phyloP scores from a whole-genome alignment of 208 protist genomes.

The Kentomonas sorsogonicus region DNA sequence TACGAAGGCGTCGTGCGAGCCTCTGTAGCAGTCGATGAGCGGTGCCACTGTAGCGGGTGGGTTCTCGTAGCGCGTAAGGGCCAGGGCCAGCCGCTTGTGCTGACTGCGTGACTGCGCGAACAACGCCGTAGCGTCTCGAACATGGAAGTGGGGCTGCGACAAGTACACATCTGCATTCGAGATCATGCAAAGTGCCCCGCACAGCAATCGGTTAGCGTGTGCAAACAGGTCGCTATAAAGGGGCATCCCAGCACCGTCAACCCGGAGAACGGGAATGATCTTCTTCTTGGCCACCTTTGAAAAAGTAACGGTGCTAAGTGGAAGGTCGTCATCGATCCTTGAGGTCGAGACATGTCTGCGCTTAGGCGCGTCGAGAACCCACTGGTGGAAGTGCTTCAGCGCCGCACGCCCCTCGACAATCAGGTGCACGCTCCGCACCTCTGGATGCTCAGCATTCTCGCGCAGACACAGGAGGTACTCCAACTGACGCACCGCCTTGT shows the following conservation, averaged over 20 bases:
- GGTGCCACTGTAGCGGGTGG: conserved; percentile 32
- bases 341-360: neutral
- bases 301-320: neutral
- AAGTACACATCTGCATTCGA: conserved; percentile 85
- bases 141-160: conserved; percentile 24
- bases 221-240: conserved; percentile 74
- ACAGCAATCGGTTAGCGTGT: conserved; percentile 56
- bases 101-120: conserved; percentile 25
- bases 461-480: conserved; percentile 73
- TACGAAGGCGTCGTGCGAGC: conserved; percentile 86
- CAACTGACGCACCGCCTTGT: conserved; percentile 35
- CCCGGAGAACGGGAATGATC: conserved; percentile 44
- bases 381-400: conserved; percentile 40
- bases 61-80: conserved; percentile 76
- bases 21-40: conserved; percentile 72
- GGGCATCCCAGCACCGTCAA: conserved; percentile 23
- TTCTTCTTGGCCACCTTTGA: conserved; percentile 16
- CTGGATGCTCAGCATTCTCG: conserved; percentile 37
- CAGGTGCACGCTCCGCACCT: conserved; percentile 46
- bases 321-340: neutral
- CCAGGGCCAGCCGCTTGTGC: conserved; percentile 29
- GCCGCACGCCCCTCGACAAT: conserved; percentile 58
- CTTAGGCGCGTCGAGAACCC: conserved; percentile 16
- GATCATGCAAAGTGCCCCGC: conserved; percentile 56
- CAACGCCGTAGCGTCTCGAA: conserved; percentile 23